Conservation (phyloP, 2,329 filamentous ascomycete genomes). For the Fusarium verrucosum region DNA sequence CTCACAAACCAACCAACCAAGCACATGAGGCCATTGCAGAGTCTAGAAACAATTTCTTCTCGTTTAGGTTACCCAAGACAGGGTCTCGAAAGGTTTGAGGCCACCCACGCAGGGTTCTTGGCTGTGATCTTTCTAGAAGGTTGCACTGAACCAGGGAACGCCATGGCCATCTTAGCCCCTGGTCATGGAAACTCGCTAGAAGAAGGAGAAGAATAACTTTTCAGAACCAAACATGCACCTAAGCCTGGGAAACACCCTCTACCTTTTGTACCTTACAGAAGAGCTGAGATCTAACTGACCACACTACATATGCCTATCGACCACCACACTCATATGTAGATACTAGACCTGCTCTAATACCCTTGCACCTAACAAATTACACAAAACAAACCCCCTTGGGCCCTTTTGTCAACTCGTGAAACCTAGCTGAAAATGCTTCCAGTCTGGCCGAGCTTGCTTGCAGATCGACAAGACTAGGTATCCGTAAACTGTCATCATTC, state of each 20-base stretch:
- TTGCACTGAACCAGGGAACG: conserved; percentile 33
- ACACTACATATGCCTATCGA: background rate
- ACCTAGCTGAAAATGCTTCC: background rate
- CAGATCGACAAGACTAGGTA: background rate
- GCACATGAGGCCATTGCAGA: background rate
- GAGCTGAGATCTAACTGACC: background rate
- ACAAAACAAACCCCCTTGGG: background rate
- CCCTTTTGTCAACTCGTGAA: no score
- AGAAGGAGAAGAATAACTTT: conserved; percentile 39
- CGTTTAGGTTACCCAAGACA: background rate
- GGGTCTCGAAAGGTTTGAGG: background rate
- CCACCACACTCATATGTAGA: no score
- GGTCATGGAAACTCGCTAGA: conserved; percentile 44
- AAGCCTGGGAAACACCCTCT: background rate
- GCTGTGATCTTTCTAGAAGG: conserved; percentile 31
- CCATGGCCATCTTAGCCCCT: conserved; percentile 39
- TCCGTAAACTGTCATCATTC: background rate
- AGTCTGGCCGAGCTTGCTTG: background rate
- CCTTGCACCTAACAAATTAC: background rate
- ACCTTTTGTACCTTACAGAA: background rate
- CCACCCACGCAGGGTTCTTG: conserved; percentile 1
- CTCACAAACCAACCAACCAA: background rate
- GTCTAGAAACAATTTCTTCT: background rate
- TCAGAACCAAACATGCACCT: conserved; percentile 13
- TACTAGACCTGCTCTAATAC: no score